Conservation (phyloP, 2,329 filamentous ascomycete genomes). For the Aspergillus awamori region DNA sequence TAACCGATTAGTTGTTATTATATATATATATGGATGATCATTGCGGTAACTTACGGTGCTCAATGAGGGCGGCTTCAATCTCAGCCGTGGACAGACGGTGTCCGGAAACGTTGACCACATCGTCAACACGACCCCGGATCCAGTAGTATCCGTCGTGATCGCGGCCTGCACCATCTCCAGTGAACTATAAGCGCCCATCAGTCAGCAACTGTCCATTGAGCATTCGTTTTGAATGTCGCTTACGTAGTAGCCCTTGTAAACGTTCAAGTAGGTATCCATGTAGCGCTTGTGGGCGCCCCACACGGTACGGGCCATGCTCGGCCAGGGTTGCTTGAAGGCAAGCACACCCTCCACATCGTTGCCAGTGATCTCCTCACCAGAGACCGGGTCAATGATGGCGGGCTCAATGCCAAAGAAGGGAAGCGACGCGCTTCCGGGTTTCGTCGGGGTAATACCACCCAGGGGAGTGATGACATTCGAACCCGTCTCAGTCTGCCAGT, state of each 20-base stretch:
- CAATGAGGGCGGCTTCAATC: constrained; percentile 94
- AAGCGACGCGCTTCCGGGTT: constrained; percentile 91
- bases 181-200: constrained; percentile 45
- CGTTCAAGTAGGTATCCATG: constrained; percentile 97
- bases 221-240: constrained; percentile 43
- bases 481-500: constrained; percentile 99
- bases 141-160: constrained; percentile 99
- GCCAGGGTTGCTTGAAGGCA: constrained; percentile 97
- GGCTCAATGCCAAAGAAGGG: constrained; percentile 99
- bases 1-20: constrained; percentile 21
- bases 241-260: constrained; percentile 98
- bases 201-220: neutral
- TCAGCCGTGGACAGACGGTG: constrained; percentile 96
- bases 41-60: constrained; percentile 65
- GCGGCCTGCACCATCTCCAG: constrained; percentile 82
- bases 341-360: constrained; percentile 98
- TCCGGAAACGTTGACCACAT: constrained; percentile 96
- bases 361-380: constrained; percentile 87
- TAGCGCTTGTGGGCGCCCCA: constrained; percentile 98
- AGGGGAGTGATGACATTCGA: constrained; percentile 94
- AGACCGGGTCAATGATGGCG: constrained; percentile 94
- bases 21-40: neutral
- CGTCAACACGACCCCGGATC: constrained; percentile 97
- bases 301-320: constrained; percentile 96
- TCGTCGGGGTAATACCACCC: constrained; percentile 90